Conservation (phyloP, 345 rosid genomes). For the Hevea brasiliensis region DNA sequence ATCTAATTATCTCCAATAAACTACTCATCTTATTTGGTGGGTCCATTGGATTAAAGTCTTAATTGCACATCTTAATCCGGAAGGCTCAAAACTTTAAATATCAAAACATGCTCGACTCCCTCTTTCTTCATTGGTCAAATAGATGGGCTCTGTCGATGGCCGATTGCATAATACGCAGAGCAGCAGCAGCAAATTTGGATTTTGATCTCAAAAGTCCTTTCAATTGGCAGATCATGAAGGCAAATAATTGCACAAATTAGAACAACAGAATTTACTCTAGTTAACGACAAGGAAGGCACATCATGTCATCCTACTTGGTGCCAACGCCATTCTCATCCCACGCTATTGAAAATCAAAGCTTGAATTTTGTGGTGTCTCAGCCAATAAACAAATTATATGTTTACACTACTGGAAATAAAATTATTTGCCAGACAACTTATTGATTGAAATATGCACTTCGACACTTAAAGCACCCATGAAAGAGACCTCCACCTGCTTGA, state of each 20-base stretch:
- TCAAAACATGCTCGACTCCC: no score
- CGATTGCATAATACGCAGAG: no score
- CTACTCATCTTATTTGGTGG: not conserved
- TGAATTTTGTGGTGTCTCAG: no score
- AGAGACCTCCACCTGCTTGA: slow-evolving; percentile 14
- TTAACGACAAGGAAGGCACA: not conserved
- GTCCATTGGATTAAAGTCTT: not conserved
- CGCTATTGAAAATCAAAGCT: not conserved
- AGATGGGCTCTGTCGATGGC: no score
- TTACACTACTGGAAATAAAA: not conserved
- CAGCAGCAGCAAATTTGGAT: no score
- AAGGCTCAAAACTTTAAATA: no score
- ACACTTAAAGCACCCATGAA: slow-evolving; percentile 2
- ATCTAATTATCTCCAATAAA: not conserved
- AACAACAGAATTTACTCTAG: not conserved
- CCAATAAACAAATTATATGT: slow-evolving; percentile 14
- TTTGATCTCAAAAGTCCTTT: no score
- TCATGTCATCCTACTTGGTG: slow-evolving; percentile 5
- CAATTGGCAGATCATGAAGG: not conserved
- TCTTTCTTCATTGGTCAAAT: no score
- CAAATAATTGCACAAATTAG: not conserved
- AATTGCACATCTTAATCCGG: no score
- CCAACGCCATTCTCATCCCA: slow-evolving; percentile 5
- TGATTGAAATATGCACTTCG: not conserved
- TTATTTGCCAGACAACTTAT: not conserved